Percentiles rank a stretch among this genome's conserved stretches.
Evolutionary conservation across 345 rosid genomes (phyloP).

Genomic region (Eutrema heterophyllum): DNA sequence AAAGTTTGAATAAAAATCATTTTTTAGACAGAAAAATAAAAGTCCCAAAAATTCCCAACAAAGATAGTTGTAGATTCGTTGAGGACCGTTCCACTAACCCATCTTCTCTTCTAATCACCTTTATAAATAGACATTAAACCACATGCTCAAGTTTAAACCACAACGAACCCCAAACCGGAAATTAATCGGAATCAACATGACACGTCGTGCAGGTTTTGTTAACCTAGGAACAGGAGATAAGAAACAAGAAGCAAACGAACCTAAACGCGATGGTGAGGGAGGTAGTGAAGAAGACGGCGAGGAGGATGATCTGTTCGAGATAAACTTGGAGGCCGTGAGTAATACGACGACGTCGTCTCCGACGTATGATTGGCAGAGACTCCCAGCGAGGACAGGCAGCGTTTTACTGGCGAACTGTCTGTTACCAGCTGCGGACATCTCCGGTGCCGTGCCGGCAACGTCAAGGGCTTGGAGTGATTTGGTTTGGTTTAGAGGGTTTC

Average conservation of each 20-base stretch:
- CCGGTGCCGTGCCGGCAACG: slow-evolving; percentile 24
- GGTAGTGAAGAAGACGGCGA: slow-evolving; percentile 6
- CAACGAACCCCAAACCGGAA: not conserved
- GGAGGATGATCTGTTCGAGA: slow-evolving; percentile 32
- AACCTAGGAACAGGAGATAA: not conserved
- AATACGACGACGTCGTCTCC: not conserved
- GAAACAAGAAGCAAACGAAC: not conserved
- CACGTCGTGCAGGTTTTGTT: slow-evolving; percentile 1
- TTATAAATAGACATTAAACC: slow-evolving; percentile 10
- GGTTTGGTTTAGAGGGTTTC: not conserved
- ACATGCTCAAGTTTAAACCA: not conserved
- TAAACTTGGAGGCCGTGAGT: slow-evolving; percentile 13
- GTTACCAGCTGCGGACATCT: slow-evolving; percentile 25
- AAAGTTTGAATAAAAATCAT: too few relatives aligned
- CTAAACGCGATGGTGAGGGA: not conserved
- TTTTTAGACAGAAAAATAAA: too few relatives aligned
- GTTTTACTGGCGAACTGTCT: slow-evolving; percentile 31
- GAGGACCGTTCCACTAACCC: slow-evolving; percentile 32
- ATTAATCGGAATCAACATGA: slow-evolving; percentile 15
- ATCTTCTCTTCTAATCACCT: slow-evolving; percentile 5
- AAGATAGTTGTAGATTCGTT: slow-evolving; percentile 29
- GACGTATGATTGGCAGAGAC: not conserved
- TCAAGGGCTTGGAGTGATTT: slow-evolving; percentile 13
- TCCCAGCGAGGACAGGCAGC: slow-evolving; percentile 20
- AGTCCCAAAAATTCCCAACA: slow-evolving; percentile 22